Evolutionary conservation across 306 rosid genomes (phyloP).

Genomic region (Vigna trinervia): DNA sequence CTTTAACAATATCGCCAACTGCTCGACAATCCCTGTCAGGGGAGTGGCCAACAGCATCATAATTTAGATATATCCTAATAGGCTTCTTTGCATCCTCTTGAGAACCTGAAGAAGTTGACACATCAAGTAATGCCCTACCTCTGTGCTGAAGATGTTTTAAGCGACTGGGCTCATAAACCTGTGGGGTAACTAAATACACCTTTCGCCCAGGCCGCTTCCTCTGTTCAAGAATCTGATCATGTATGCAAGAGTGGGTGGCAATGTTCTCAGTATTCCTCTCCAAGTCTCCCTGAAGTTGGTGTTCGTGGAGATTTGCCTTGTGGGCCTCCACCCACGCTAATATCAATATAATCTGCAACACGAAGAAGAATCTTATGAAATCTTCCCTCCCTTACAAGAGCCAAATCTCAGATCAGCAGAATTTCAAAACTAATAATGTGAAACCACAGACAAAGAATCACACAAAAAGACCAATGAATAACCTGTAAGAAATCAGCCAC

Average conservation of each 20-base stretch:
- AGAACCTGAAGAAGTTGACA: constrained; percentile 48
- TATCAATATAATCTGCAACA: constrained; percentile 72
- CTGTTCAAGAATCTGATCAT: constrained; percentile 91
- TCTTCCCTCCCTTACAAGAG: constrained; percentile 2
- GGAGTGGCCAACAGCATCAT: constrained; percentile 98
- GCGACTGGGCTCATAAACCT: constrained; percentile 64
- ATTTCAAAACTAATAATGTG: constrained; percentile 32
- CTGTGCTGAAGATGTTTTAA: constrained; percentile 63
- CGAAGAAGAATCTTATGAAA: constrained; percentile 32
- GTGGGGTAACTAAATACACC: constrained; percentile 90
- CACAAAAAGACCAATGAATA: not conserved
- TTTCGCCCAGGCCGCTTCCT: constrained; percentile 88
- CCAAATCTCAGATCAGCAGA: constrained; percentile 18
- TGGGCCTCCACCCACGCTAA: constrained; percentile 61
- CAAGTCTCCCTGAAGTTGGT: constrained; percentile 51
- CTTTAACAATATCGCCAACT: constrained; percentile 86
- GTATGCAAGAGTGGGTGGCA: constrained; percentile 94
- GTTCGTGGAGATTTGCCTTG: constrained; percentile 53
- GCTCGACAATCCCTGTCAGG: constrained; percentile 88
- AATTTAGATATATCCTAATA: constrained; percentile 92
- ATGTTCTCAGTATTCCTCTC: constrained; percentile 59
- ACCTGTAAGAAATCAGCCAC: constrained; percentile 35
- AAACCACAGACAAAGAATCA: constrained; percentile 4
- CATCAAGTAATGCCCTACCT: constrained; percentile 84
- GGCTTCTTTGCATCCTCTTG: constrained; percentile 75